phyloP scores from a whole-genome alignment of 2,329 filamentous ascomycete species.

The Zasmidium angulare region DNA sequence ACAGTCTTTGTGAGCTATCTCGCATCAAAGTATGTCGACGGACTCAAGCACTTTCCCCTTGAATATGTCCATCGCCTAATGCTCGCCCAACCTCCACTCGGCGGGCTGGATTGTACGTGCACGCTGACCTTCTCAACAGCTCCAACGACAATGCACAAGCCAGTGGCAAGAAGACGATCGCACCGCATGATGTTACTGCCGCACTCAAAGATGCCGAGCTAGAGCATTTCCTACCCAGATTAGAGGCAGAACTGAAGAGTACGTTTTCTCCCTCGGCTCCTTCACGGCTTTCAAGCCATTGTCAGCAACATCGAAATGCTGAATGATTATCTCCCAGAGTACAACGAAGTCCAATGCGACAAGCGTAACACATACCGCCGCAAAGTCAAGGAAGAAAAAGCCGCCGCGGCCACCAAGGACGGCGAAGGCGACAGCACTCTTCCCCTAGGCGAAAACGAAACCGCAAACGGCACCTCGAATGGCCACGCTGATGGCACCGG shows the following conservation, averaged over 20 bases:
- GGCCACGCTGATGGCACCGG: constrained; percentile 30
- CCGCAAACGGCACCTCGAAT: constrained; percentile 14
- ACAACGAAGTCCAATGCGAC: constrained; percentile 69
- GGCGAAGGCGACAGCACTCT: constrained; percentile 6
- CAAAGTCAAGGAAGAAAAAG: constrained; percentile 66
- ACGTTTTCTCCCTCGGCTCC: constrained; percentile 33
- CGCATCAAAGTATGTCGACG: constrained; percentile 63
- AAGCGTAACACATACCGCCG: constrained; percentile 73
- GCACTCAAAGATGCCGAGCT: constrained; percentile 77
- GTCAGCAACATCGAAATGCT: too few relatives aligned
- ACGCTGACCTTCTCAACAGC: constrained; percentile 48
- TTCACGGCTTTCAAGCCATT: not conserved
- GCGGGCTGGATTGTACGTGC: too few relatives aligned
- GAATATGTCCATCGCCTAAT: too few relatives aligned
- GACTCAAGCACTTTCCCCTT: too few relatives aligned
- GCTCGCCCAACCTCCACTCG: too few relatives aligned
- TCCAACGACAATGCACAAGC: constrained; percentile 69
- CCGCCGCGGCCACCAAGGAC: constrained; percentile 23
- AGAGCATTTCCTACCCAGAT: constrained; percentile 64
- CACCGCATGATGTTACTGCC: constrained; percentile 72
- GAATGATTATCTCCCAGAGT: constrained; percentile 50
- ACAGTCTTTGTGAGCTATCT: constrained; percentile 83
- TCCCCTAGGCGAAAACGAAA: not conserved
- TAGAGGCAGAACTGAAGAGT: constrained; percentile 78
- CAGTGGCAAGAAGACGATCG: constrained; percentile 75